A percentile compares a stretch with the other conserved stretches of the same genome.
Evolutionary conservation across 2,329 filamentous ascomycete genomes (phyloP).

Genomic region (Fusarium temperatum): DNA sequence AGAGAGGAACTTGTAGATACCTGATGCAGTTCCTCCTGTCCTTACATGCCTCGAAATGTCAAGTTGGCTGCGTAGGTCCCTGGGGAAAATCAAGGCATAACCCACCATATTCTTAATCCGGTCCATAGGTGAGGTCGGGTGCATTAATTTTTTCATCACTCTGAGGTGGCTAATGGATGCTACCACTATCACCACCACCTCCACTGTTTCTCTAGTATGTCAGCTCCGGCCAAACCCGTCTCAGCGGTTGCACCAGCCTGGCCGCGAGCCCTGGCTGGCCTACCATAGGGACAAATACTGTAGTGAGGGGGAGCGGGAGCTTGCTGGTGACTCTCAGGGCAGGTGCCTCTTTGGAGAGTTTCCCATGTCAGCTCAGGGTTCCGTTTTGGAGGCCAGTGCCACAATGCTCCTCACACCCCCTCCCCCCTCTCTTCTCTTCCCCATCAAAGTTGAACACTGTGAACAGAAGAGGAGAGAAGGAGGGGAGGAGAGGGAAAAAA

Average conservation of each 20-base stretch:
- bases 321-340: conserved; percentile 34
- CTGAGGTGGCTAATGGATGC: neutral
- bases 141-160: neutral
- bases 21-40: neutral
- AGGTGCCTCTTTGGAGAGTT: conserved; percentile 27
- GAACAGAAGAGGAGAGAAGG: neutral
- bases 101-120: neutral
- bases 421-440: neutral
- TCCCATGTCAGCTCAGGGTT: conserved; percentile 14
- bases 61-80: neutral
- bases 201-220: neutral
- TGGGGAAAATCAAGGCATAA: neutral
- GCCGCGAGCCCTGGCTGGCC: neutral
- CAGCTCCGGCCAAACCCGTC: conserved; percentile 26
- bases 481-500: neutral
- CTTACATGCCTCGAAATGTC: neutral
- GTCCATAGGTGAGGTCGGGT: neutral
- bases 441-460: neutral
- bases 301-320: conserved; percentile 30
- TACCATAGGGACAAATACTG: neutral
- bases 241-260: conserved; percentile 23
- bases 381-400: neutral
- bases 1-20: neutral
- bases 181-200: neutral
- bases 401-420: conserved; percentile 5